phyloP scores from a whole-genome alignment of 2,329 filamentous ascomycete genomes.

The Exophiala xenobiotica region DNA sequence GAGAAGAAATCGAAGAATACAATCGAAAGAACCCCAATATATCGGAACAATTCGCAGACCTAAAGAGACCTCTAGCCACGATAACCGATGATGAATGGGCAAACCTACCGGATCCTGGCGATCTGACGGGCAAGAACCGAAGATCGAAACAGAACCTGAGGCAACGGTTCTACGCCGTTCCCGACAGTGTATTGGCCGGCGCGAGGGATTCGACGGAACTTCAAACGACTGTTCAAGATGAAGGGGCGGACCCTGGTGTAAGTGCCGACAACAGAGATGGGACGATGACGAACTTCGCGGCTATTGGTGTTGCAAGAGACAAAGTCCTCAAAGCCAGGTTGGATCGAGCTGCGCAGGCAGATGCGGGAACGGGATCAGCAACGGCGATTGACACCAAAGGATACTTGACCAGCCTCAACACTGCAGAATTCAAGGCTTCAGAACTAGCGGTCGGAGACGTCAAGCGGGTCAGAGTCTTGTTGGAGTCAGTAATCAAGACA shows the following conservation, averaged over 20 bases:
- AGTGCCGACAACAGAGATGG: conserved; percentile 63
- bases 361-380: conserved; percentile 71
- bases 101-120: conserved; percentile 89
- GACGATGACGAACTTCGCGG: conserved; percentile 96
- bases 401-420: conserved; percentile 88
- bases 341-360: conserved; percentile 77
- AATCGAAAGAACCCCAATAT: conserved; percentile 98
- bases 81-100: conserved; percentile 97
- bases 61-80: conserved; percentile 84
- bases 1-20: conserved; percentile 88
- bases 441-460: conserved; percentile 90
- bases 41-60: conserved; percentile 92
- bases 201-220: conserved; percentile 78
- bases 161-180: conserved; percentile 91
- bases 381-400: conserved; percentile 94
- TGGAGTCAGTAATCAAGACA: conserved; percentile 97
- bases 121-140: conserved; percentile 91
- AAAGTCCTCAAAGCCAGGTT: conserved; percentile 93
- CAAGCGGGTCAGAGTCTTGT: conserved; percentile 82
- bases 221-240: conserved; percentile 83
- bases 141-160: conserved; percentile 78
- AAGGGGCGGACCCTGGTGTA: conserved; percentile 56
- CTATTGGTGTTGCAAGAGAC: conserved; percentile 93
- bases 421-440: conserved; percentile 73
- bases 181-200: conserved; percentile 89